phyloP scores from a whole-genome alignment of 208 protist species.

The Tritrichomonas foetus region DNA sequence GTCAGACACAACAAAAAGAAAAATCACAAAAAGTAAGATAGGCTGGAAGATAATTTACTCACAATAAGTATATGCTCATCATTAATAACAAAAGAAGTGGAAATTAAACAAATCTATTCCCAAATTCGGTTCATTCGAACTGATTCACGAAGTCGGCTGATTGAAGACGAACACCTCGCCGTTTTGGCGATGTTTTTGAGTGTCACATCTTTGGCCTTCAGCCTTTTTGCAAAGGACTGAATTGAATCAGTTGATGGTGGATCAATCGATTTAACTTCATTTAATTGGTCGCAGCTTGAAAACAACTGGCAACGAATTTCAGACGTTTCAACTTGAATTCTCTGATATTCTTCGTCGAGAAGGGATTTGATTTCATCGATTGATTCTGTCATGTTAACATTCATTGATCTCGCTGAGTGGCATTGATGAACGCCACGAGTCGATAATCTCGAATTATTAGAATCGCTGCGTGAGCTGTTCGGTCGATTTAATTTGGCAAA shows the following conservation, averaged over 20 bases:
- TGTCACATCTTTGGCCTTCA: neutral
- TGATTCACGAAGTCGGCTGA: neutral
- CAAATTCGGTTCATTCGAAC: neutral
- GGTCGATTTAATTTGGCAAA: neutral
- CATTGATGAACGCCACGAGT: too few relatives aligned
- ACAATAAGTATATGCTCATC: too few relatives aligned
- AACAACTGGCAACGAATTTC: neutral
- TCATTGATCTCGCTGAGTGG: neutral
- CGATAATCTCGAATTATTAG: too few relatives aligned
- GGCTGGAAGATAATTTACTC: too few relatives aligned
- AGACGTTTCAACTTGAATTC: neutral
- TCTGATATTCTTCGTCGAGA: constrained; percentile 22
- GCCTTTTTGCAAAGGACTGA: neutral
- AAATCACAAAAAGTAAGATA: too few relatives aligned
- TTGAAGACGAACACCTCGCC: neutral
- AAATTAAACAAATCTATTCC: too few relatives aligned
- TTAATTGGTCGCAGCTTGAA: neutral
- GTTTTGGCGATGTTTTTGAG: neutral
- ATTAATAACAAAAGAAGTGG: too few relatives aligned
- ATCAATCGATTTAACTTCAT: constrained; percentile 2
- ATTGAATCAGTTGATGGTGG: constrained; percentile 28
- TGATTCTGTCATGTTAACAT: neutral
- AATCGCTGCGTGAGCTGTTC: too few relatives aligned
- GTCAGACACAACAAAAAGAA: too few relatives aligned
- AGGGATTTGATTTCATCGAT: neutral